Base-by-base conservation (phyloP, 2,329 filamentous ascomycete species). In the Penicillium griseofulvum region DNA sequence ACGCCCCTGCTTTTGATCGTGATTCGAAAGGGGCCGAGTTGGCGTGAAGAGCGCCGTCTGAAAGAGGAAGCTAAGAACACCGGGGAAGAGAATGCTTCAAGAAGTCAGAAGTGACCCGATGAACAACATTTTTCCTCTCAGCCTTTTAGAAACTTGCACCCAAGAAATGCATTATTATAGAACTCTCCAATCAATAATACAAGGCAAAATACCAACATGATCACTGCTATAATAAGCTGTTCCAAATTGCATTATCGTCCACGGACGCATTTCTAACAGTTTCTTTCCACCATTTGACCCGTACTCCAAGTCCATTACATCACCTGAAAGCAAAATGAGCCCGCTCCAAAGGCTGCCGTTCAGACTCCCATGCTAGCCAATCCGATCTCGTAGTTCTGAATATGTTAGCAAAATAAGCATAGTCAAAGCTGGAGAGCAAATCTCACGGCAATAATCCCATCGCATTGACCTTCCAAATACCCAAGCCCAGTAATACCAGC, bases 401-500 rank as follows among this genome's bases (percentile, higher is more conserved):
- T 22, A 28, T 31, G 45, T 65, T 45, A 65, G 62, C 56, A 38
- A 39, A 38, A 37, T 16, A n/a, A 42, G 22, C 11, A 8, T 17
- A 17, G 26, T 42, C 16, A 38, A 50, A 28, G 26, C 24, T 41
- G 7, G 9, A 38, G 34, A 39, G 44, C 12, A 48, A 41, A 52
- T 84, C 89, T 72, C 81, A 93, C 86, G 94, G 94, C 73, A 99
- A 80, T 65, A 99, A 76, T 0, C 94, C 94, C 94, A 99, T 99
- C 36, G 84, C 86, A 74, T 97, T 96, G 28, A 99, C 86, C 76
- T 99, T 99, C 91, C 91, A 99, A 49, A 99, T 80, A 3, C 94
- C 94, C 69, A 99, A 78, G 0, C 81, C 91, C 65, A 99, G 74
- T 49, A 93, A 88, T 54, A 94, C 75, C 60, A 95, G 73, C 74